These are phyloP conservation scores for Mortierella sp. DNA, from an alignment of 371 early-diverging fungal genomes.

Conservation along the genomic window DNA sequence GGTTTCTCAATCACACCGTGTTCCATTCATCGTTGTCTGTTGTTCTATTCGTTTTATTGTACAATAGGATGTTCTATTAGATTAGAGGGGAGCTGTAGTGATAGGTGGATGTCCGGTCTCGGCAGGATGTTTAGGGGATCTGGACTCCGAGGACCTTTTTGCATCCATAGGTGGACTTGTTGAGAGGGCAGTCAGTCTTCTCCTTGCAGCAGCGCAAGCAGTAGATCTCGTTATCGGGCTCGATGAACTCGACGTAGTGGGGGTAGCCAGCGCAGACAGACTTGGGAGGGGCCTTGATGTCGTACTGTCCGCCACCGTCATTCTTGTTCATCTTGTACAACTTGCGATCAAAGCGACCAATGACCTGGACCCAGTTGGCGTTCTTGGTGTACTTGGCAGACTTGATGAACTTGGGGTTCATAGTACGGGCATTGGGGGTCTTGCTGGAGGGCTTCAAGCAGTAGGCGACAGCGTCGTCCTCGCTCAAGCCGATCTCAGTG, in stretches of 20 bases:
- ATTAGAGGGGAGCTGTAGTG: too few relatives aligned
- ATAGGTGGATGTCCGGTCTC: too few relatives aligned
- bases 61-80: too few relatives aligned
- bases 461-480: slow-evolving; percentile 61
- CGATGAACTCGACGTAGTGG: slow-evolving; percentile 56
- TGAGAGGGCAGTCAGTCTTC: slow-evolving; percentile 57
- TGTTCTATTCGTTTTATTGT: too few relatives aligned
- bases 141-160: slow-evolving; percentile 44
- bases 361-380: slow-evolving; percentile 54
- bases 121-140: too few relatives aligned
- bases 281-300: slow-evolving; percentile 44
- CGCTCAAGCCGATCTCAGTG: slow-evolving; percentile 60
- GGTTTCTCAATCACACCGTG: too few relatives aligned
- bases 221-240: slow-evolving; percentile 52
- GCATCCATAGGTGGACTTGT: slow-evolving; percentile 65
- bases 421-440: slow-evolving; percentile 40
- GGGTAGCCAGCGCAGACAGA: slow-evolving; percentile 50
- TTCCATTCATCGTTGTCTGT: too few relatives aligned
- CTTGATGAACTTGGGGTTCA: slow-evolving; percentile 48
- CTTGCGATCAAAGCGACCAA: slow-evolving; percentile 50
- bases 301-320: slow-evolving; percentile 62
- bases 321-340: slow-evolving; percentile 28
- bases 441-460: slow-evolving; percentile 55
- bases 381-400: slow-evolving; percentile 37
- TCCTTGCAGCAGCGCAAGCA: slow-evolving; percentile 66